Base-by-base conservation (phyloP, 2,329 filamentous ascomycete species). In the Claviceps sorghi region DNA sequence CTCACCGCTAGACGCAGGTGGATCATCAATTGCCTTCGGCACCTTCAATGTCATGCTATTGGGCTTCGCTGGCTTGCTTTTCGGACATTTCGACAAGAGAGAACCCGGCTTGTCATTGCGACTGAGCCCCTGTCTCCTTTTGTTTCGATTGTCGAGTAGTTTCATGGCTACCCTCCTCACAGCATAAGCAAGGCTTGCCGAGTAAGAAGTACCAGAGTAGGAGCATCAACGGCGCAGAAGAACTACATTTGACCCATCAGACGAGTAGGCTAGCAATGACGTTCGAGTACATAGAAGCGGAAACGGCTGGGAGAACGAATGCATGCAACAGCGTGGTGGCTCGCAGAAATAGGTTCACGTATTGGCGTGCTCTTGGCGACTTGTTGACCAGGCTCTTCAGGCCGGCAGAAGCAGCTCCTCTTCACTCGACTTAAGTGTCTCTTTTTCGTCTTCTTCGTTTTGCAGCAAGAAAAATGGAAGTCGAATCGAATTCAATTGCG, bases 1-100 rank as follows among this genome's bases (percentile, higher is more conserved):
- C 2, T 61, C 59, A 17, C 61, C 64, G 30, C 58, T 64, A 19
- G 64, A 61, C 26, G 62, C n/a, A 11, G 66, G 65, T 4, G 58
- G 58, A 42, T 54, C 57, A 19, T 58, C 56, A 44, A 59, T 52
- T 30, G 57, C 53, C 26, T 55, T 48, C 9, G 56, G 36, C 22
- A 54, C 44, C 44, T 56, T 51, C 30, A 57, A 52, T 41, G 55
- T 56, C 38, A 26, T 34, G 11, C 29, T 9, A 49, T 43, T 5
- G 41, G 34, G 42, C 46, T 55, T 40, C 11, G 5, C 21, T 48
- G 40, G 1, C 32, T 44, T 9, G 57, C 29, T 15, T 10, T 41
- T 21, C 17, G 29, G 29, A 26, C 49, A 49, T 2, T 13, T 50
- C 6, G 43, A 52, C 17, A 63, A 59, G 15, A 66, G 58, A 1